Percentiles rank a stretch among this genome's conserved stretches.
phyloP scores from a whole-genome alignment of 129 eudicot species.

The Ambrosia trifida region DNA sequence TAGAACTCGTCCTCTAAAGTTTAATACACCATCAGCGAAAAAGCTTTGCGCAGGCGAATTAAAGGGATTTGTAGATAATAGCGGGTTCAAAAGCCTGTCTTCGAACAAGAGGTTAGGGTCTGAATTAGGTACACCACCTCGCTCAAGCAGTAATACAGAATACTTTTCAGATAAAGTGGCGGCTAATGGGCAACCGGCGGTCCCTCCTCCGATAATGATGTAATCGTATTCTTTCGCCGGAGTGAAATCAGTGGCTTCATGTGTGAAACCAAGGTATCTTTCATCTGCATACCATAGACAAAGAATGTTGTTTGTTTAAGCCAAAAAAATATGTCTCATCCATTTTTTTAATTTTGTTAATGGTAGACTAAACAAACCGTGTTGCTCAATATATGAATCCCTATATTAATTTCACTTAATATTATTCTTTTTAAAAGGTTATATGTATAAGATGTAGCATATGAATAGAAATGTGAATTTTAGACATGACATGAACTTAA shows the following conservation, averaged over 20 bases:
- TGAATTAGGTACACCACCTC: constrained; percentile 29
- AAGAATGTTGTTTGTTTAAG: no score
- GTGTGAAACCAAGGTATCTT: constrained; percentile 16
- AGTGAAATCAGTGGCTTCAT: constrained; percentile 23
- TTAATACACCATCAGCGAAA: constrained; percentile 13
- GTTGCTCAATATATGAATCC: no score
- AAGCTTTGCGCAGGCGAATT: constrained; percentile 31
- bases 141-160: constrained; percentile 37
- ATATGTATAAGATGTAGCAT: no score
- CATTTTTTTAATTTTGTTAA: no score
- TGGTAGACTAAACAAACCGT: no score
- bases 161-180: constrained; percentile 43
- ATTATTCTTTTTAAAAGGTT: no score
- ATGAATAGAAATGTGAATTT: no score
- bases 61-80: background rate
- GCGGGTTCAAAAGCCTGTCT: background rate
- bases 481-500: no score
- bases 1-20: no score
- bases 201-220: constrained; percentile 49
- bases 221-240: constrained; percentile 35
- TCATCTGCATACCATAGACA: constrained; percentile 14
- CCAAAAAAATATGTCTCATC: no score
- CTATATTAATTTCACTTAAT: no score
- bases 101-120: constrained; percentile 28
- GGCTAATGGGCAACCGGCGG: constrained; percentile 41